Evolutionary conservation across 208 protist species (phyloP), one percentile per base, ranked within the genome.

Genomic region (Leishmania martiniquensis): DNA sequence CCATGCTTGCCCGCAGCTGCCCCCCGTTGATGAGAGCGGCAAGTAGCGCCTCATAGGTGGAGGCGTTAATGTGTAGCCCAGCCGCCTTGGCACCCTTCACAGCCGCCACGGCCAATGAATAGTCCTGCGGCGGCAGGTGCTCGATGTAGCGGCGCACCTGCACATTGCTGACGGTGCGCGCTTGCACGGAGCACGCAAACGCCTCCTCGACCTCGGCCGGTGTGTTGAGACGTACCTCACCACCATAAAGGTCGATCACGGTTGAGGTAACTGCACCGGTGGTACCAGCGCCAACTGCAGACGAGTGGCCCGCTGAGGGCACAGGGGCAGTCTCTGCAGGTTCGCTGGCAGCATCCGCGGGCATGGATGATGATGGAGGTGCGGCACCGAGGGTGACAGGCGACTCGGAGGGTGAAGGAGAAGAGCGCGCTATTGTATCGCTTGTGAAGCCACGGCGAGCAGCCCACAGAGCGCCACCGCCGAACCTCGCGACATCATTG

Each of bases 1-100:
- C 92, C 87, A 97, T 93, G 73, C 88, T 87, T n/a, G 82, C 87
- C 62, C 83, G 80, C 22, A 97, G 80, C 87, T 96, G 92, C 0
- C 91, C 94, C 1, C 82, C 91, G 25, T 84, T 80, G 47, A 95
- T 82, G 22, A 97, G 78, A 54, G 86, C 81, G 22, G 76, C 45
- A 32, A 97, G 72, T 9, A 95, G 78, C 0, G 80, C 76, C 82
- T 97, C 94, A 74, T 95, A 94, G 51, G 89, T 93, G 25, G 78
- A 75, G 2, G 81, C 77, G 74, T 89, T 91, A 17, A 91, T 39
- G 32, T 80, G 80, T 75, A 97, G 89, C 2, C 94, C 94, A 34
- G 63, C 92, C 1, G 45, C 32, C 71, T 81, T 79, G 25, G 91
- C 87, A 9, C 94, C 94, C 39, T 85, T 89, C 15, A 97, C 81